phyloP scores from a whole-genome alignment of 2,329 filamentous ascomycete genomes.

The Alternaria incomplexa region DNA sequence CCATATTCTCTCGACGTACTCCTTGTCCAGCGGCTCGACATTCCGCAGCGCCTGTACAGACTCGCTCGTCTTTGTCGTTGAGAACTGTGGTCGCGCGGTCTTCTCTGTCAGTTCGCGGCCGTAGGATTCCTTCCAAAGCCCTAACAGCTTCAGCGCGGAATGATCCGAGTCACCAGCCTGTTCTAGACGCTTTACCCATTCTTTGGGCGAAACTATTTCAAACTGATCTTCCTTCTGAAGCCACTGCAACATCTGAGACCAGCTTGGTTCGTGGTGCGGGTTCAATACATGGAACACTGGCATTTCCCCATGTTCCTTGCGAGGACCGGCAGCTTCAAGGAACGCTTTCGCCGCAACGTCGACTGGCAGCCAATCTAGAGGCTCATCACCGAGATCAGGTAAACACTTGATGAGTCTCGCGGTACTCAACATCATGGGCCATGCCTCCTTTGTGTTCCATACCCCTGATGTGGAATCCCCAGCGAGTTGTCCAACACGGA shows the following conservation, averaged over 20 bases:
- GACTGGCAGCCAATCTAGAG: constrained; percentile 44
- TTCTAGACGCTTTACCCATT: constrained; percentile 54
- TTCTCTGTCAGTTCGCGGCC: constrained; percentile 11
- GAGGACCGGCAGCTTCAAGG: constrained; percentile 41
- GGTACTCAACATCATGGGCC: constrained; percentile 47
- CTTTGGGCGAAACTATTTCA: constrained; percentile 49
- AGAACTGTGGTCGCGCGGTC: constrained; percentile 37
- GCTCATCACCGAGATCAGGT: constrained; percentile 35
- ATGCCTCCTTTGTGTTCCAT: constrained; percentile 43
- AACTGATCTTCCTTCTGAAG: constrained; percentile 47
- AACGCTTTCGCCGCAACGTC: constrained; percentile 57
- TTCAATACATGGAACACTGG: constrained; percentile 60
- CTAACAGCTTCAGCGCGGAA: constrained; percentile 56
- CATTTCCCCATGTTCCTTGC: constrained; percentile 9
- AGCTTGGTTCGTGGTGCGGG: constrained; percentile 51
- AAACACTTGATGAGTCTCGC: constrained; percentile 35
- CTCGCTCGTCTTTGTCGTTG: constrained; percentile 40
- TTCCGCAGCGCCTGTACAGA: constrained; percentile 44
- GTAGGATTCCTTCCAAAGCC: constrained; percentile 58
- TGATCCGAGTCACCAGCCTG: constrained; percentile 43
- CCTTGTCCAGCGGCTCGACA: constrained; percentile 52
- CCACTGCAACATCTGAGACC: constrained; percentile 57
- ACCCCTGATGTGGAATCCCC: constrained; percentile 35
- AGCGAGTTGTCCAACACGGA: constrained; percentile 53
- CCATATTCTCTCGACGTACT: constrained; percentile 54